Base-by-base conservation (phyloP, 257 asterid species). In the Solanum sejunctum region DNA sequence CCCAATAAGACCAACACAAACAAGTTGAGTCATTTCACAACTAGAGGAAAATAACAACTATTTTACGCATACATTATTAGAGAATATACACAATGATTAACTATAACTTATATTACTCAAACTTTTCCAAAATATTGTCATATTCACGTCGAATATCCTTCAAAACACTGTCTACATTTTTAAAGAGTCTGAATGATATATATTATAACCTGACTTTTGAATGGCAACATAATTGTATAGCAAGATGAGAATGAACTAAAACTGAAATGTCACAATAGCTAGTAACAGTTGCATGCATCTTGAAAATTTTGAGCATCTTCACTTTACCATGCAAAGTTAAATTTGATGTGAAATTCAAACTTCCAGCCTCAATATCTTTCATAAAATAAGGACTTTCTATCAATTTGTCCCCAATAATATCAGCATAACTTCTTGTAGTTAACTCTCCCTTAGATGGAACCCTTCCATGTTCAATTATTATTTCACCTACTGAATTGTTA, bases 261-360 rank as follows among this genome's bases (percentile, higher is more conserved):
- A 77, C 21, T 51, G 64, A 63, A 78, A 86, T 82, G 16, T 87
- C 79, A 81, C 86, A 85, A 11, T 69, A 72, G 45, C 80, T 85
- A 54, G 11, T 26, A 75, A 84, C 87, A 20, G 39, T 82, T 4
- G 86, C 89, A 36, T 70, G 55, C 43, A 84, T 84, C 87, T 87
- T 87, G 41, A 84, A 80, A 8, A 81, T 21, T 49, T 75, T 87
- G 39, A 87, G 51, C 39, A 82, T 49, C 43, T 12, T 63, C 26
- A 72, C 84, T 83, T 82, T 87, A 26, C 89, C 89, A 61, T 85
- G 86, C 86, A 87, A 63, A 4, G 69, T 64, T 5, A 85, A 57
- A 17, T 85, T 3, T 20, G 87, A 85, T 11, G 86, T 82, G 16
- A 87, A 82, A 0, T 82, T 87, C 49, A 87, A 63, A 10, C 84